Conservation (phyloP, 345 rosid genomes). For the Barbarea vulgaris region DNA sequence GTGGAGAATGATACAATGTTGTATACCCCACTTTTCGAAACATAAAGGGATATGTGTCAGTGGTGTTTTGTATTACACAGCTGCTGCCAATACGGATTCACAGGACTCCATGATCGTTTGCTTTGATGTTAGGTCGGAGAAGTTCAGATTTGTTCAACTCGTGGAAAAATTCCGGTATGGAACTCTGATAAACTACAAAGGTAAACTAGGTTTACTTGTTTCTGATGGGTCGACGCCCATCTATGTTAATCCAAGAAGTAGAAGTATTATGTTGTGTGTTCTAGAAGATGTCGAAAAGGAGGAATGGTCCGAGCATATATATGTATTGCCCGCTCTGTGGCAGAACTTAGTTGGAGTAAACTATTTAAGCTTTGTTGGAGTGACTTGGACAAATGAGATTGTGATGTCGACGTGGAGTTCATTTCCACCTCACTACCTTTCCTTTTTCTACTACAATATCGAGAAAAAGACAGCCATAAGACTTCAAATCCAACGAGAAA, state of each 20-base stretch:
- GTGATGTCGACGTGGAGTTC: not conserved
- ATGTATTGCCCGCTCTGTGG: not conserved
- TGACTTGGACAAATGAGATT: not conserved
- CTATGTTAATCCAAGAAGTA: no score
- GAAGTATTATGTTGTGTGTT: not conserved
- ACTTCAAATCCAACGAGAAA: not conserved
- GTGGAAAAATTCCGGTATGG: not conserved
- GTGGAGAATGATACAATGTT: not conserved
- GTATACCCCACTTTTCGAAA: not conserved
- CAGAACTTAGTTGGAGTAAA: rapidly evolving
- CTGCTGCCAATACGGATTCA: no score
- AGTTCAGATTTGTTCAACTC: not conserved
- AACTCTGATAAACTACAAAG: not conserved
- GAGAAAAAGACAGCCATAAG: not conserved
- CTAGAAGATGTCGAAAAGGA: not conserved
- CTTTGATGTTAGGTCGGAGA: conserved; percentile 9
- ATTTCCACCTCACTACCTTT: not conserved
- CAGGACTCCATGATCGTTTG: not conserved
- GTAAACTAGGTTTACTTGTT: not conserved
- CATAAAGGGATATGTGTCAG: no score
- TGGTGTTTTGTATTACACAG: no score
- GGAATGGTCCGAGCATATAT: not conserved
- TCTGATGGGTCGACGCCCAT: not conserved
- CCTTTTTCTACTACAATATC: not conserved
- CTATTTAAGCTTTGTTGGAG: not conserved